These are phyloP conservation scores for Odonthalia washingtoniensis DNA, from an alignment of 31 red algal species.

Conservation along the genomic window DNA sequence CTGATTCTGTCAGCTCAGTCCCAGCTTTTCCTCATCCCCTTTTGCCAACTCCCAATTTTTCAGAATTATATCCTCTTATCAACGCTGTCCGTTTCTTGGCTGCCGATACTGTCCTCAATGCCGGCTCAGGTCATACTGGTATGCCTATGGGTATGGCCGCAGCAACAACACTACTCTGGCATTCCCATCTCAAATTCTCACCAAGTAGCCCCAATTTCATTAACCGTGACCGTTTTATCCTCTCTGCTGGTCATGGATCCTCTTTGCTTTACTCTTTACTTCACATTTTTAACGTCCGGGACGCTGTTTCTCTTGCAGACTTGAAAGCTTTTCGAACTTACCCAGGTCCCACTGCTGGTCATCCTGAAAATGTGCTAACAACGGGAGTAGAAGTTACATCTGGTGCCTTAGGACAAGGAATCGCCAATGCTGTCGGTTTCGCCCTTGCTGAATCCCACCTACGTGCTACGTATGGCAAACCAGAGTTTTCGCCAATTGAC, in stretches of 20 bases:
- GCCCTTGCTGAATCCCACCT: constrained; percentile 85
- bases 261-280: constrained; percentile 91
- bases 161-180: constrained; percentile 71
- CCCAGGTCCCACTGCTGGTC: constrained; percentile 77
- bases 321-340: constrained; percentile 93
- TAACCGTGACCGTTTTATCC: constrained; percentile 97
- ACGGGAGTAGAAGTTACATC: constrained; percentile 94
- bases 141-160: constrained; percentile 96
- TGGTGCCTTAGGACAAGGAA: constrained; percentile 94
- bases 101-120: constrained; percentile 89
- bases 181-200: constrained; percentile 84
- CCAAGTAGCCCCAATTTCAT: constrained; percentile 84
- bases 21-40: too few species aligned
- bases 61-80: too few species aligned
- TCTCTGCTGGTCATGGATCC: constrained; percentile 94
- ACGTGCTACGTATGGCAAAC: constrained; percentile 85
- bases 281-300: constrained; percentile 88
- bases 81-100: constrained; percentile 91
- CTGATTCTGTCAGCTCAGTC: too few species aligned
- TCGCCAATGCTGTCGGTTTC: constrained; percentile 92
- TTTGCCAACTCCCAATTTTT: too few species aligned
- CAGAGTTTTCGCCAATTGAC: constrained; percentile 77
- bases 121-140: constrained; percentile 93
- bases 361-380: constrained; percentile 94
- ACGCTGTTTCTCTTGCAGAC: constrained; percentile 82